These are phyloP conservation scores for Elsinoe batatas DNA, from an alignment of 2,329 filamentous ascomycete species.

Conservation along the genomic window DNA sequence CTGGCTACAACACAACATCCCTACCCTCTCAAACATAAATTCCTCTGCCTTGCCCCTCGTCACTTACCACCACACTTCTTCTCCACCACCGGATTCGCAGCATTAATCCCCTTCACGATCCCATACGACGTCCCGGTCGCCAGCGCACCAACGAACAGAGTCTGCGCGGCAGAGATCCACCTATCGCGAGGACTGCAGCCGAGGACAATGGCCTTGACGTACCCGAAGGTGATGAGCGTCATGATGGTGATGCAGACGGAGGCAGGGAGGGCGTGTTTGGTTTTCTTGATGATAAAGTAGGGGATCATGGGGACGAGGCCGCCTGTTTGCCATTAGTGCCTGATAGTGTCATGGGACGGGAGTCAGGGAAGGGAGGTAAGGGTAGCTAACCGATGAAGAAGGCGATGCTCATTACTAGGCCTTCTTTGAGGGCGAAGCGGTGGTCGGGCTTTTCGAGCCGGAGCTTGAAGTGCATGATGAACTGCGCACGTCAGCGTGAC, in stretches of 20 bases:
- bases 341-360: not conserved
- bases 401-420: slow-evolving; percentile 30
- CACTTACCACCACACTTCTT: not conserved
- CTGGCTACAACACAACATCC: too few species aligned
- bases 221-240: slow-evolving; percentile 43
- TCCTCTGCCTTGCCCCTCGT: not conserved
- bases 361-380: not conserved
- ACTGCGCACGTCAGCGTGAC: slow-evolving; percentile 23
- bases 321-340: slow-evolving; percentile 18
- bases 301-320: slow-evolving; percentile 40
- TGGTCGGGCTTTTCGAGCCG: slow-evolving; percentile 35
- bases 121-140: slow-evolving; percentile 30
- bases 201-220: slow-evolving; percentile 34
- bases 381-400: slow-evolving; percentile 28
- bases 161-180: slow-evolving; percentile 27
- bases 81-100: not conserved
- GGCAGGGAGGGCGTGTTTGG: slow-evolving; percentile 35
- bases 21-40: not conserved
- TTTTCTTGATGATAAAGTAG: slow-evolving; percentile 37
- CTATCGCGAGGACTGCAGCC: slow-evolving; percentile 22
- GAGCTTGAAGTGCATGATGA: slow-evolving; percentile 52
- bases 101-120: slow-evolving; percentile 29
- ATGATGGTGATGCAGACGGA: slow-evolving; percentile 44
- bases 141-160: slow-evolving; percentile 27
- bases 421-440: slow-evolving; percentile 39